Base-by-base conservation (phyloP, 1,139 yeast genomes). In the Chernovozyma sophiae-reginae region DNA sequence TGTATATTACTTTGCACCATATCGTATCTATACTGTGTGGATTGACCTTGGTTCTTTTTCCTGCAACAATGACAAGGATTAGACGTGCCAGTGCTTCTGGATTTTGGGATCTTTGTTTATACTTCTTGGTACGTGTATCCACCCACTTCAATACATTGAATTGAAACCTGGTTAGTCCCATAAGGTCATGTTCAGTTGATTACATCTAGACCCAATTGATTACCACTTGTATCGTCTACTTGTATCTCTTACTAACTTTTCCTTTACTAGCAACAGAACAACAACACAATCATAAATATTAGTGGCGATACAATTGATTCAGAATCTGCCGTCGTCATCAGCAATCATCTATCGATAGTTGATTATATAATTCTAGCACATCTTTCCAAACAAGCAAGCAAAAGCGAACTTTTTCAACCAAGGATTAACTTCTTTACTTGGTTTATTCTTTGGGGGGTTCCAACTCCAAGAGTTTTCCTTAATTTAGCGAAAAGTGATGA, bases 371-470 rank as follows among this genome's bases (percentile, higher is more conserved):
- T 77, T 0, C 53, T 80, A 33, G 68, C 69, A 3, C 60, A 65
- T 33, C 51, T 80, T 33, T 71, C 80, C 3, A 37, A 4, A 24
- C 31, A 27, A 25, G 29, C 23, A 19, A 15, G 38, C 8, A 38
- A 46, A 34, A 32, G 36, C 30, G 14, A 27, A 22, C 24, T 60
- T 38, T 45, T 58, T 2, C 49, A 56, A 4, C 81, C 81, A 0
- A 50, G 60, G 16, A 57, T 73, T 10, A 72, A 65, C 40, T 80
- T 75, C 53, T 79, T 80, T 52, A 69, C 81, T 1, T 80, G 86
- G 86, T 78, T 74, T 44, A 47, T 60, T 8, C 45, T 79, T 7
- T 80, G 86, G 86, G 49, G 64, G 18, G 58, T 77, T 0, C 86
- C 86, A 2, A 65, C 69, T 0, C 27, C 73, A 1, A 55, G 58